Percentiles rank a stretch among this genome's conserved stretches.
Conservation (phyloP, 73 alveolate species). For the Symbiodinium natans region DNA sequence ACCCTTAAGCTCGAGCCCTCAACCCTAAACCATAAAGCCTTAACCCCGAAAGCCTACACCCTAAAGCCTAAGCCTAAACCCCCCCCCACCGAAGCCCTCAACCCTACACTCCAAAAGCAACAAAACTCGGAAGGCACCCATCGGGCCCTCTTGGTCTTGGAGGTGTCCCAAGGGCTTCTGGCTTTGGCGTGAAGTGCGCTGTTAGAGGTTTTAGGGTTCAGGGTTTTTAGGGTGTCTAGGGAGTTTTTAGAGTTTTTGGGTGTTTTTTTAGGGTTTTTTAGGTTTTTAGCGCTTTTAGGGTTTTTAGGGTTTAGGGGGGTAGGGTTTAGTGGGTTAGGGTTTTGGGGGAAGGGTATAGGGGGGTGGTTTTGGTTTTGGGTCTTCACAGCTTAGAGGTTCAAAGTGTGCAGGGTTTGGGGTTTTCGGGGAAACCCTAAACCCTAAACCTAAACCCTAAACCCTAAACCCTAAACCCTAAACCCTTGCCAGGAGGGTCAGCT, state of each 20-base stretch:
- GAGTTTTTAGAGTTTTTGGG: not conserved
- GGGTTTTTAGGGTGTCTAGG: too few relatives aligned
- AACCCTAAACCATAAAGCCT: too few relatives aligned
- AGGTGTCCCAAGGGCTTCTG: not conserved
- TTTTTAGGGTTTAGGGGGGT: too few relatives aligned
- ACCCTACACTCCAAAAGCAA: not conserved
- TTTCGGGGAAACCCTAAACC: not conserved
- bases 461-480: not conserved
- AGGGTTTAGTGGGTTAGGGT: too few relatives aligned
- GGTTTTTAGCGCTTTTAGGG: not conserved
- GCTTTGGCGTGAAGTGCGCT: too few relatives aligned
- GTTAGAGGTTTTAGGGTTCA: too few relatives aligned
- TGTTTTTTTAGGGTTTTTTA: too few relatives aligned
- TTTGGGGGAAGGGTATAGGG: too few relatives aligned
- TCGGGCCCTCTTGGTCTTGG: not conserved
- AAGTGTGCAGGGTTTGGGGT: not conserved
- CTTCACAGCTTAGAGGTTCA: not conserved
- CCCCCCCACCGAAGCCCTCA: not conserved
- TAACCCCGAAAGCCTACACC: not conserved
- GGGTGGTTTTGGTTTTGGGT: too few relatives aligned
- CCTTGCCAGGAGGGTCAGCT: not conserved
- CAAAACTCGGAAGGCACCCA: not conserved
- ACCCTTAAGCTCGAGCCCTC: too few relatives aligned
- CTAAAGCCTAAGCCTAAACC: not conserved
- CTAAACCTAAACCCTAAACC: not conserved